These are phyloP conservation scores for Cladobotryum protrusum DNA, from an alignment of 2,329 filamentous ascomycete species.

Conservation along the genomic window DNA sequence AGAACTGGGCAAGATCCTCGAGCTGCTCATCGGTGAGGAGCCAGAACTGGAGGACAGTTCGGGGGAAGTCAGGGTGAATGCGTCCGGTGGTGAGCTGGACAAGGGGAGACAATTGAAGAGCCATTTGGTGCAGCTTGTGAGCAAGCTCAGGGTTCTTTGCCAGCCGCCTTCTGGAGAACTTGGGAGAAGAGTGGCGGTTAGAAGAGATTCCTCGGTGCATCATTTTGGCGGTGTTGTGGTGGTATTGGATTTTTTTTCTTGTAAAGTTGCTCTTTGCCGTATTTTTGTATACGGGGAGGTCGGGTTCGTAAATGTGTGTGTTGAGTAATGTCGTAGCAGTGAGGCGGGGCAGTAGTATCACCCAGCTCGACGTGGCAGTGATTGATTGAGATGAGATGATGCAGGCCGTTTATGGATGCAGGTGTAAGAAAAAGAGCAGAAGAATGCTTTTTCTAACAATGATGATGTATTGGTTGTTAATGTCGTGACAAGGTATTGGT, in stretches of 20 bases:
- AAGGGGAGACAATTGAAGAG: slow-evolving; percentile 59
- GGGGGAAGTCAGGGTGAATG: slow-evolving; percentile 60
- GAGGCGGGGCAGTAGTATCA: neutral
- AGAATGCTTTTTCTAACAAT: no score
- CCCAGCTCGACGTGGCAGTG: no score
- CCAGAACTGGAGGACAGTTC: slow-evolving; percentile 64
- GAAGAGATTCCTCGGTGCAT: slow-evolving; percentile 30
- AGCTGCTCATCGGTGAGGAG: slow-evolving; percentile 66
- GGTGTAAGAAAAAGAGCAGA: no score
- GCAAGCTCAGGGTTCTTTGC: slow-evolving; percentile 46
- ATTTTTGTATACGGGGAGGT: no score
- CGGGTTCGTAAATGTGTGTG: neutral
- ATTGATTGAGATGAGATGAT: no score
- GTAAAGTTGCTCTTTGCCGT: neutral
- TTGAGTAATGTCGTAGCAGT: neutral
- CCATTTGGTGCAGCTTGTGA: slow-evolving; percentile 59
- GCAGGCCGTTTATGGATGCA: no score
- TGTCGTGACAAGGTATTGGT: no score
- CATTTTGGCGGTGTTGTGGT: slow-evolving; percentile 13
- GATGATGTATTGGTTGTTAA: no score
- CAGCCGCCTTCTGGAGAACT: slow-evolving; percentile 26
- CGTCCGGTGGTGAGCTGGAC: slow-evolving; percentile 55
- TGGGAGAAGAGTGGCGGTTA: slow-evolving; percentile 23
- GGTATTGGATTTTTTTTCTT: neutral
- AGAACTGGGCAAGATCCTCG: slow-evolving; percentile 64